Base-by-base conservation (phyloP, 2,329 filamentous ascomycete genomes). In the Colletotrichum horii region DNA sequence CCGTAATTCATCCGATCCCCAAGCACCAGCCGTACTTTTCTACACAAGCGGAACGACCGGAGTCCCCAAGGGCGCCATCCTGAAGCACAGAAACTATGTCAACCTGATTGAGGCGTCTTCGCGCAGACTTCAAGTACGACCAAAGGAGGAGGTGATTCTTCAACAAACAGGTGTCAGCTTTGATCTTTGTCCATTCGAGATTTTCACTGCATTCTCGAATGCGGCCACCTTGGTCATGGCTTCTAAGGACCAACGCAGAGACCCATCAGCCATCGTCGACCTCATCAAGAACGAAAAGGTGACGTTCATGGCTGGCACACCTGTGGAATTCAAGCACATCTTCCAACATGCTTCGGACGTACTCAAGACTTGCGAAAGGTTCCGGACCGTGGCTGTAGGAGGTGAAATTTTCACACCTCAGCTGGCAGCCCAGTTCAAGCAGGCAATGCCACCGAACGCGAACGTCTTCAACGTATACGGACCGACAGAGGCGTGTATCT, bases 141-240 rank as follows among this genome's bases (percentile, higher is more conserved):
- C n/a, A 8, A 30, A n/a, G 1, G 5, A 77, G 2, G 83, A 83
- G 26, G 78, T 76, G 2, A 80, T 85, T 1, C 79, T 88, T 1
- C 84, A 87, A 65, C 85, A 87, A 65, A 86, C 80, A 19, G 80
- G 85, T 0, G 81, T 81, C 34, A 81, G 80, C 12, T 88, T 88
- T 75, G 87, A 89, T 68, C 77, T 87, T 70, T 85, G 85, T 1
- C 48, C 86, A 1, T 78, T 77, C 3, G 84, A 88, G 76, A 82
- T 83, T 7, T 82, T 87, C 64, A 79, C 77, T 3, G 82, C 83
- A 0, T 79, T 88, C 3, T 76, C 78, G 9, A 82, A 81, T 38
- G 87, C 85, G 0, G 86, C 83, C 3, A 81, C 75, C 1, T 68
- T 88, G 1, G 77, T 83, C 24, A 77, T 89, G 11, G 84, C 82